phyloP scores from a whole-genome alignment of 805 yeast genomes.

The Saccharomycopsis selenospora region DNA sequence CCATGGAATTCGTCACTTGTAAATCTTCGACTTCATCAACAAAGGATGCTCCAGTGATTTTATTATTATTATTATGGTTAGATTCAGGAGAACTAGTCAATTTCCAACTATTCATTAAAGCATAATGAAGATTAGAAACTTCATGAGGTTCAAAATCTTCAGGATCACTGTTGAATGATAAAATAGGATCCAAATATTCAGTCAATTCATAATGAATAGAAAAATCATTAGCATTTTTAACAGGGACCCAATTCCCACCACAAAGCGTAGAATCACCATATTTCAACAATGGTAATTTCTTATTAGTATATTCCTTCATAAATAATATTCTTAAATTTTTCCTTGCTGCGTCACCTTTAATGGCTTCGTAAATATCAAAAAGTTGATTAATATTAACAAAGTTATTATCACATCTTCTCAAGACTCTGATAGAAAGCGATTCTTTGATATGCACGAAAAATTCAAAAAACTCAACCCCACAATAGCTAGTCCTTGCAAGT shows the following conservation, averaged over 20 bases:
- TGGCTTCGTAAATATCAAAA: constrained; percentile 22
- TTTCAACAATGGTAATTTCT: constrained; percentile 8
- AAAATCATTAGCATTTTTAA: constrained; percentile 20
- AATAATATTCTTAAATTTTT: constrained; percentile 21
- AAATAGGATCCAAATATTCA: constrained; percentile 19
- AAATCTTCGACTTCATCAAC: no score
- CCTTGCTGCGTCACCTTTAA: constrained; percentile 17
- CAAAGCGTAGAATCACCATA: constrained; percentile 25
- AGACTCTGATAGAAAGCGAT: constrained; percentile 23
- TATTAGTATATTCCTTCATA: constrained; percentile 13
- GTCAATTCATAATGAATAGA: constrained; percentile 22
- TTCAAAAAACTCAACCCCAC: constrained; percentile 26
- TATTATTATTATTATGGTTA: no score
- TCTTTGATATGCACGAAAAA: constrained; percentile 22
- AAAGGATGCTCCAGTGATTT: no score
- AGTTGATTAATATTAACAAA: constrained; percentile 25
- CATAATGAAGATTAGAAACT: not conserved
- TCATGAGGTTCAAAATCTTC: constrained; percentile 4
- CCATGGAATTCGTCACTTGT: no score
- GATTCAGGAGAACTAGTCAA: no score
- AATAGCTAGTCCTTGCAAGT: constrained; percentile 24
- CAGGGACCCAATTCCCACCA: constrained; percentile 28
- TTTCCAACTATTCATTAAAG: constrained; percentile 6
- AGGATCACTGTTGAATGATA: constrained; percentile 21
- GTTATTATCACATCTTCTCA: constrained; percentile 22